phyloP scores from a whole-genome alignment of 2,329 filamentous ascomycete genomes.

The Juglanconis sp. region DNA sequence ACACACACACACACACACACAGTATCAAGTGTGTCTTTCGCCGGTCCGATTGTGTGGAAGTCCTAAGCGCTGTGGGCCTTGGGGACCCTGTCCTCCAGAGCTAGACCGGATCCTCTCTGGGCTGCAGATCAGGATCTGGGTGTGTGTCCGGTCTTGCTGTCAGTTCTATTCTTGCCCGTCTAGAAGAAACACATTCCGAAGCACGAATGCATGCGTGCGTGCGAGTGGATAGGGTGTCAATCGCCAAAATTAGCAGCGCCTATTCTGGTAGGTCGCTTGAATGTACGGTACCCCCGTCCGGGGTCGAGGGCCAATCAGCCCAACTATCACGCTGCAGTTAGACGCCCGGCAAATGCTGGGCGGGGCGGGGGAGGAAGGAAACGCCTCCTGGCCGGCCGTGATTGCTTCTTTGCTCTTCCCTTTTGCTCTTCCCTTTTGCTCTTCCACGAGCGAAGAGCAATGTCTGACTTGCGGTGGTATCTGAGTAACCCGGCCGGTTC shows the following conservation, averaged over 20 bases:
- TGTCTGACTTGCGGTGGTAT: background rate
- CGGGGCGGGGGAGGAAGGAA: background rate
- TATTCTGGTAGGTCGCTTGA: background rate
- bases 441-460: background rate
- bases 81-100: background rate
- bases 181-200: background rate
- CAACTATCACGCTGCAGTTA: slow-evolving; percentile 29
- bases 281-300: background rate
- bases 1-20: background rate
- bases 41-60: background rate
- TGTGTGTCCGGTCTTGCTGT: background rate
- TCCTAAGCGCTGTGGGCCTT: slow-evolving; percentile 13
- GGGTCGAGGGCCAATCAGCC: slow-evolving; percentile 24
- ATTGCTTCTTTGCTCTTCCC: background rate
- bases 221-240: background rate
- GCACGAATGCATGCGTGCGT: background rate
- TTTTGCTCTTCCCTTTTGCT: background rate
- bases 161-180: background rate
- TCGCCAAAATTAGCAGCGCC: background rate
- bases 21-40: no score
- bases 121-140: background rate
- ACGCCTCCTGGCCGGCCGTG: background rate
- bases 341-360: slow-evolving; percentile 23
- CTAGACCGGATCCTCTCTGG: background rate
- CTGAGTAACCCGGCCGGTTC: background rate